Percentiles rank a stretch among this genome's conserved stretches.
phyloP scores from a whole-genome alignment of 2,329 filamentous ascomycete genomes.

The Sclerotinia sclerotiorum region DNA sequence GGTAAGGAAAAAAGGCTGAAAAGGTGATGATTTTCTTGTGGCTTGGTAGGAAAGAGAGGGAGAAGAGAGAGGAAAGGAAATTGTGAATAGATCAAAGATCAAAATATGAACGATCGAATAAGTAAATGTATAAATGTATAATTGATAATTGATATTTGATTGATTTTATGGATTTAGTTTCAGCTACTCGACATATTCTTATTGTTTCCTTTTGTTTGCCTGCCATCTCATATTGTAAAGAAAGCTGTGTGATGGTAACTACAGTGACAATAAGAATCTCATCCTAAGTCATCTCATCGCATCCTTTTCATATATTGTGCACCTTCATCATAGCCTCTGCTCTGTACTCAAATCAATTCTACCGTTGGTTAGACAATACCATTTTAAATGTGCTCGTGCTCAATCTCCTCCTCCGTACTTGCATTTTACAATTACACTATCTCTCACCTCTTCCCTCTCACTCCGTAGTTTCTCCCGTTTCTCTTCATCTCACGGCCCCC shows the following conservation, averaged over 20 bases:
- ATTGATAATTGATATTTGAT: neutral
- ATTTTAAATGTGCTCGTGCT: constrained; percentile 6
- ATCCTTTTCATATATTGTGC: constrained; percentile 15
- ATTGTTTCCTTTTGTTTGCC: constrained; percentile 6
- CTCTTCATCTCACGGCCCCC: constrained; percentile 8
- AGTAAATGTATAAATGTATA: neutral
- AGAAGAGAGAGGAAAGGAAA: neutral
- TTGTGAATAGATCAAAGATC: neutral
- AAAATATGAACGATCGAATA: neutral
- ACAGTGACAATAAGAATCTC: neutral
- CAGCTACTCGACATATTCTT: neutral
- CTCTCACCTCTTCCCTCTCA: too few species aligned
- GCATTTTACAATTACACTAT: neutral
- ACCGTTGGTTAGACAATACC: constrained; percentile 10
- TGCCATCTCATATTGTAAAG: neutral
- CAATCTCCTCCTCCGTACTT: neutral
- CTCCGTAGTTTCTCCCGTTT: neutral
- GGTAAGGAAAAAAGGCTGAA: constrained; percentile 7
- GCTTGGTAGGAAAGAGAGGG: neutral
- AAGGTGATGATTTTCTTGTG: constrained; percentile 11
- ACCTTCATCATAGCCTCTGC: neutral
- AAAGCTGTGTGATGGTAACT: neutral
- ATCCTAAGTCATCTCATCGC: neutral
- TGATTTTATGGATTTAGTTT: neutral
- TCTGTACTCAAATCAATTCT: neutral